Percentiles rank a stretch among this genome's conserved stretches.
Conservation (phyloP, 805 yeast species). For the Metschnikowia lochheadii region DNA sequence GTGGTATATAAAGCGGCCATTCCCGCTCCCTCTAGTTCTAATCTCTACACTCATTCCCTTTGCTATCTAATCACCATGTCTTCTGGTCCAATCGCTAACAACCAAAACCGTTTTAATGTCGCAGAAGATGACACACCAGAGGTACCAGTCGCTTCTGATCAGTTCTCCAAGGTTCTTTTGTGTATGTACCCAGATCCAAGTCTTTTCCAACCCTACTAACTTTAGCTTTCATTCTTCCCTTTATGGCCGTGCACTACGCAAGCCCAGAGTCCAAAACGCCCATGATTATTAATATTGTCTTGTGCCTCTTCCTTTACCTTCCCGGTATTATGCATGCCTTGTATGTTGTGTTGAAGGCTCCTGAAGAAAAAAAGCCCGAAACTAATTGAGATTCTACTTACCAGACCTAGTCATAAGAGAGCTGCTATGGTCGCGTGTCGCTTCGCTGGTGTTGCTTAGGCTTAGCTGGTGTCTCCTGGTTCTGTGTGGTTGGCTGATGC, state of each 20-base stretch:
- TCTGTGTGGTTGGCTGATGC: neutral
- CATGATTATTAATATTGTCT: slow-evolving; percentile 59
- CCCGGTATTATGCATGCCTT: slow-evolving; percentile 78
- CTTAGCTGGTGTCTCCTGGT: neutral
- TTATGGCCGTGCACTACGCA: slow-evolving; percentile 2
- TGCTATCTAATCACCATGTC: slow-evolving; percentile 1
- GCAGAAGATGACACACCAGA: neutral
- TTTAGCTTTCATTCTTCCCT: slow-evolving; percentile 2
- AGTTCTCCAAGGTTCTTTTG: slow-evolving; percentile 4
- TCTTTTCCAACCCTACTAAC: neutral
- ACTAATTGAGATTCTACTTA: too few relatives aligned
- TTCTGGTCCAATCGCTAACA: slow-evolving; percentile 1
- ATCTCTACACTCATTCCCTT: neutral
- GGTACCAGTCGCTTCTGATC: neutral
- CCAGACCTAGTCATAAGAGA: neutral
- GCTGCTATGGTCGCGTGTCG: neutral
- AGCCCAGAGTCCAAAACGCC: neutral
- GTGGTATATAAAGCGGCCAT: neutral
- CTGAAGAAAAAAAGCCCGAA: neutral
- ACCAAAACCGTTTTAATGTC: neutral
- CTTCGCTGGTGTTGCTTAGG: neutral
- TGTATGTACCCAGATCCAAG: neutral
- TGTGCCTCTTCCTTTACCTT: slow-evolving; percentile 66
- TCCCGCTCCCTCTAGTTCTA: neutral
- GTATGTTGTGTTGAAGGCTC: slow-evolving; percentile 53